A percentile compares a stretch with the other conserved stretches of the same genome.
Conservation (phyloP, 805 yeast genomes). For the Kregervanrija fluxuum region DNA sequence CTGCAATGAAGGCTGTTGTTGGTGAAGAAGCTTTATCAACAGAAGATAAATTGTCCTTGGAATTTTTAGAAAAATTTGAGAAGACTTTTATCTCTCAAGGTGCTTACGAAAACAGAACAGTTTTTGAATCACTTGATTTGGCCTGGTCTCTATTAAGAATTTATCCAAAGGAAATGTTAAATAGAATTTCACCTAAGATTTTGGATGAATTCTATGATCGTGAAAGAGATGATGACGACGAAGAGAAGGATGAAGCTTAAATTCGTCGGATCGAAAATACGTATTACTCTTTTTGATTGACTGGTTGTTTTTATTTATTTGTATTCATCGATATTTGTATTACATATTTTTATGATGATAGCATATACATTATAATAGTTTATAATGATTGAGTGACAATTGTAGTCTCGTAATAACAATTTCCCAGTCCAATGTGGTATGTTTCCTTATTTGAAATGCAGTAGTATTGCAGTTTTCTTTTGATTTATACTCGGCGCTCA, state of each 20-base stretch:
- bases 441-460: too few relatives aligned
- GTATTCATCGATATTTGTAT: too few relatives aligned
- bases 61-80: conserved; percentile 96
- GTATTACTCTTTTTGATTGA: too few relatives aligned
- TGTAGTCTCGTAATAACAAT: too few relatives aligned
- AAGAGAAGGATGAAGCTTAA: conserved; percentile 9
- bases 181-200: conserved; percentile 97
- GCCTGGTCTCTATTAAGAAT: conserved; percentile 98
- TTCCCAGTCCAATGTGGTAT: too few relatives aligned
- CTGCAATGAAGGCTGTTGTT: conserved; percentile 99
- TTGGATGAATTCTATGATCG: conserved; percentile 93
- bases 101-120: conserved; percentile 91
- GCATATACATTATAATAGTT: too few relatives aligned
- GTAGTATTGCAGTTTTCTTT: too few relatives aligned
- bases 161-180: conserved; percentile 97
- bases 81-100: conserved; percentile 94
- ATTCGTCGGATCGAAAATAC: too few relatives aligned
- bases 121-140: conserved; percentile 91
- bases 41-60: conserved; percentile 95
- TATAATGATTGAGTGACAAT: too few relatives aligned
- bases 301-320: too few relatives aligned
- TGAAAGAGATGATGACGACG: conserved; percentile 49
- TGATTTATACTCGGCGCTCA: too few relatives aligned
- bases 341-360: too few relatives aligned
- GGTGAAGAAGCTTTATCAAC: conserved; percentile 99